Evolutionary conservation across 345 rosid genomes (phyloP), one percentile per base, ranked within the genome.

Genomic region (Lumnitzera littorea): DNA sequence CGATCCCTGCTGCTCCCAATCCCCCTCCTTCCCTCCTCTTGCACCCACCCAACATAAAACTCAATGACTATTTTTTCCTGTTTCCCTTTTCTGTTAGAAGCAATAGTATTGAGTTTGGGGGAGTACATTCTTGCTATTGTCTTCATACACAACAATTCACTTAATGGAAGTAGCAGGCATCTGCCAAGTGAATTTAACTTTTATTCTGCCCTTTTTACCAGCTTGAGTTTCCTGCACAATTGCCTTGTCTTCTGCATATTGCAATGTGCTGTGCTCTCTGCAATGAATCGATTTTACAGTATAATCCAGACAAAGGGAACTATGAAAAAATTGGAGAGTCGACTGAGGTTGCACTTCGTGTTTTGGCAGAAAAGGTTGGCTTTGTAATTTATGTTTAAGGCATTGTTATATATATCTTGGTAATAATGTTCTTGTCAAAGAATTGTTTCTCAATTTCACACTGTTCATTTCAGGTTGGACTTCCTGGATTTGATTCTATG

Each of bases 401-500:
- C 43, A 1, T 5, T 0, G 3, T 36, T 36, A 36, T 27, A 27
- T 36, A 4, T 36, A 36, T 7, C 11, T 36, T 36, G 43, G 43
- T 36, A 36, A 9, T 5, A 36, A 36, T 36, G 3, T 36, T 36
- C 31, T 27, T 27, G 31, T 27, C 31, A 27, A 27, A 27, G 31
- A 27, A 27, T 27, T 27, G 31, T 27, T 36, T 5, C 1, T 36
- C 11, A 36, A 36, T 36, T 36, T 36, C 43, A 36, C 43, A 36
- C 9, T 51, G 20, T 46, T 74, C 50, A 77, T 74, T 71, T 64
- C 86, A 94, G 99, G 87, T 94, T 79, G 99, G 99, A 56, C 96
- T 94, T 78, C 99, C 99, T 72, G 99, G 97, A 67, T 94, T 94
- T 83, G 99, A 94, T 79, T 88, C 96, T 67, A 86, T 94, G 96